Evolutionary conservation across 2,329 filamentous ascomycete genomes (phyloP).

Genomic region (Hortaea sp.): DNA sequence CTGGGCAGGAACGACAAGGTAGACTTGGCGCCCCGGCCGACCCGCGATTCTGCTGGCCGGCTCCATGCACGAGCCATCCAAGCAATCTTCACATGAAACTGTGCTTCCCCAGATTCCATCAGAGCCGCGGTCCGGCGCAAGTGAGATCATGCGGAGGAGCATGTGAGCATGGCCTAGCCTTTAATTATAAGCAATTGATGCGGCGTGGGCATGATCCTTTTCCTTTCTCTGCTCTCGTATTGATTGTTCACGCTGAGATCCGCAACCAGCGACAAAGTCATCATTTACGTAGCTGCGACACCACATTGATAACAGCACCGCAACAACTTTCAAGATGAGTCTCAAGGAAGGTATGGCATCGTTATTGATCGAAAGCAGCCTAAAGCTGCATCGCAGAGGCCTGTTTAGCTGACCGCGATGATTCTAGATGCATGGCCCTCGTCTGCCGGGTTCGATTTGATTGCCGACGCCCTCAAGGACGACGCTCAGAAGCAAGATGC

Average conservation of each 20-base stretch:
- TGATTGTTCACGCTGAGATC: too few relatives aligned
- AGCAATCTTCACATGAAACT: neutral
- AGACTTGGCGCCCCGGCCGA: too few relatives aligned
- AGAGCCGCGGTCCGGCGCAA: neutral
- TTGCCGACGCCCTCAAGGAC: slow-evolving; percentile 60
- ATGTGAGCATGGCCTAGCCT: neutral
- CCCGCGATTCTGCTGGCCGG: too few relatives aligned
- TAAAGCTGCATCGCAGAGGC: neutral
- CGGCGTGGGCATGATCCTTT: too few relatives aligned
- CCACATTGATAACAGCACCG: too few relatives aligned
- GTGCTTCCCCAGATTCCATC: neutral
- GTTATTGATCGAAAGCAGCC: too few relatives aligned
- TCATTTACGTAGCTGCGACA: too few relatives aligned
- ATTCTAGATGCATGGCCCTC: slow-evolving; percentile 60
- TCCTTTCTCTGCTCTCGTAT: too few relatives aligned
- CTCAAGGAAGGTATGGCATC: slow-evolving; percentile 55
- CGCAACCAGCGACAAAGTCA: too few relatives aligned
- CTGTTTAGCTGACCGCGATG: neutral
- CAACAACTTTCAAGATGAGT: slow-evolving; percentile 45
- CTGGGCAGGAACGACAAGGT: too few relatives aligned
- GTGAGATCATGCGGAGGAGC: neutral
- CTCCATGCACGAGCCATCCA: too few relatives aligned
- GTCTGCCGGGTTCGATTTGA: slow-evolving; percentile 82
- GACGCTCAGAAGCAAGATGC: slow-evolving; percentile 73
- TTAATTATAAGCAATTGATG: neutral